phyloP scores from a whole-genome alignment of 768 basidiomycete genomes.

The Rhodosporidiobolus odoratus region DNA sequence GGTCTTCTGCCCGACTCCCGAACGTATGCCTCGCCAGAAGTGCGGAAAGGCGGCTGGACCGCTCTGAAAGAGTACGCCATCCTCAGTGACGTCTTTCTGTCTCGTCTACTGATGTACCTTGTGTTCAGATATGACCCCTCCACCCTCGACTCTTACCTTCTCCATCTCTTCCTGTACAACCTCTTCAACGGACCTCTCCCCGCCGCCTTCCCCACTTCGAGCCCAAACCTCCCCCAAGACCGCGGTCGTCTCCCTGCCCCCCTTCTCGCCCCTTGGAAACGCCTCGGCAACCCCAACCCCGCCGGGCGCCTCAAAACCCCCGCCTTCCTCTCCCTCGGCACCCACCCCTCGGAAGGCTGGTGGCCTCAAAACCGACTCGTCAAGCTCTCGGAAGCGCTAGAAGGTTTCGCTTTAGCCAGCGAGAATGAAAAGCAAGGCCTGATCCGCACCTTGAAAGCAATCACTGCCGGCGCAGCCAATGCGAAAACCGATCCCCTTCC shows the following conservation, averaged over 20 bases:
- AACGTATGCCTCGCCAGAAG: slow-evolving; percentile 70
- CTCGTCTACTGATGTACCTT: not conserved
- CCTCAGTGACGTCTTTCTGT: slow-evolving; percentile 14
- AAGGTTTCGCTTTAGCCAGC: slow-evolving; percentile 71
- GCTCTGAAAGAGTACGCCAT: slow-evolving; percentile 66
- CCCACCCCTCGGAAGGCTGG: slow-evolving; percentile 64
- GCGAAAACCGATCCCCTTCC: slow-evolving; percentile 63
- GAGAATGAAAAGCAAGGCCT: slow-evolving; percentile 58
- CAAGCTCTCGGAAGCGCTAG: slow-evolving; percentile 74
- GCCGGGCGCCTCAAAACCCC: slow-evolving; percentile 71
- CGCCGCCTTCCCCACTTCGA: slow-evolving; percentile 55
- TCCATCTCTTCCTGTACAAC: slow-evolving; percentile 76
- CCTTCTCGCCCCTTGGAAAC: slow-evolving; percentile 76
- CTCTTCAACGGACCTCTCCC: slow-evolving; percentile 80
- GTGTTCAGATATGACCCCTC: slow-evolving; percentile 53
- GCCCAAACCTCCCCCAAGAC: slow-evolving; percentile 64
- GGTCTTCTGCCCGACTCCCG: slow-evolving; percentile 60
- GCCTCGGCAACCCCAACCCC: slow-evolving; percentile 80
- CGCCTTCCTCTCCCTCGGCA: slow-evolving; percentile 72
- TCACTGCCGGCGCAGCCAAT: slow-evolving; percentile 71
- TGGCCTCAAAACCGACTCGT: slow-evolving; percentile 77
- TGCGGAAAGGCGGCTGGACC: slow-evolving; percentile 80
- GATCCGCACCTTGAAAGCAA: slow-evolving; percentile 30
- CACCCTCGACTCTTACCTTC: slow-evolving; percentile 75
- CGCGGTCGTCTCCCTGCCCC: slow-evolving; percentile 68